Evolutionary conservation across 805 yeast genomes (phyloP).

Genomic region (Hyphopichia homilentoma): DNA sequence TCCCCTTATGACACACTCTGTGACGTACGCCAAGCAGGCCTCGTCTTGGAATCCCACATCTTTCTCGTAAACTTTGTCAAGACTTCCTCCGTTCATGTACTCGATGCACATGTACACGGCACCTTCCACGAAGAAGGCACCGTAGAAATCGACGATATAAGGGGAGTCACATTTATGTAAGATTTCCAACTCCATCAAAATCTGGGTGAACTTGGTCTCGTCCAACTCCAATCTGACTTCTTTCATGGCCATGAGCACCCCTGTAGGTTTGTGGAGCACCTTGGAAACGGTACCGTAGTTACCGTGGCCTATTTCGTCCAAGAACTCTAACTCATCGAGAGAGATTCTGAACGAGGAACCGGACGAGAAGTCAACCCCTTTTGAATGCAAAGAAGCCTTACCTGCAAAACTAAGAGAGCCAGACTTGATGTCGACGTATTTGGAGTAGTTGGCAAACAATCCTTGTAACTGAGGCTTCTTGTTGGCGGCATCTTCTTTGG

Average conservation of each 20-base stretch:
- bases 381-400: constrained; percentile 85
- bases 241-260: constrained; percentile 94
- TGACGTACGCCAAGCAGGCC: constrained; percentile 71
- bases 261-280: constrained; percentile 90
- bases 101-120: constrained; percentile 99
- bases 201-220: constrained; percentile 90
- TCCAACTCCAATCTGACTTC: constrained; percentile 92
- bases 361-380: constrained; percentile 85
- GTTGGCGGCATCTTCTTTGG: constrained; percentile 15
- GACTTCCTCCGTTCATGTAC: constrained; percentile 94
- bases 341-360: constrained; percentile 87
- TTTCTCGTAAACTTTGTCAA: constrained; percentile 75
- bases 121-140: constrained; percentile 96
- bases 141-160: constrained; percentile 91
- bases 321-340: constrained; percentile 74
- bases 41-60: constrained; percentile 67
- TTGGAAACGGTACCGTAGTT: constrained; percentile 95
- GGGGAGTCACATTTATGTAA: constrained; percentile 89
- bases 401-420: constrained; percentile 92
- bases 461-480: constrained; percentile 46
- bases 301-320: constrained; percentile 91
- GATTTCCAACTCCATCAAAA: constrained; percentile 92
- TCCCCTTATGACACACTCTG: constrained; percentile 78
- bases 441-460: constrained; percentile 77
- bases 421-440: constrained; percentile 85